Evolutionary conservation across 2,329 filamentous ascomycete species (phyloP).

Genomic region (Talaromyces sp.): DNA sequence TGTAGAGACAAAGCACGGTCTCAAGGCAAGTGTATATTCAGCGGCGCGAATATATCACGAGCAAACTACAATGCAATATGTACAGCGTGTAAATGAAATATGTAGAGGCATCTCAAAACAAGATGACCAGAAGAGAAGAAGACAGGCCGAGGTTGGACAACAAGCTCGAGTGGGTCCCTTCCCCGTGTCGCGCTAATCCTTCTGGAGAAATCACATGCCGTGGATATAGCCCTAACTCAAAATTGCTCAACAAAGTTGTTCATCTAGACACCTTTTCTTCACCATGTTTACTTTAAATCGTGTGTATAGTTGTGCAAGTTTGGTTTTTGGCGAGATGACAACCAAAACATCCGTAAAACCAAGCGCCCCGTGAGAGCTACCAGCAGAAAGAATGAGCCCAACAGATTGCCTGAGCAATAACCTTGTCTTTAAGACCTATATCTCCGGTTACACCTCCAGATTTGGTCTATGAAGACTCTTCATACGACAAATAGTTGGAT

Average conservation of each 20-base stretch:
- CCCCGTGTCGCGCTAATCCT: slow-evolving; percentile 7
- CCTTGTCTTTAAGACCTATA: not conserved
- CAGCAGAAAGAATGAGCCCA: too few relatives aligned
- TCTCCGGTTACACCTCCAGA: not conserved
- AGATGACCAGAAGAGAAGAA: not conserved
- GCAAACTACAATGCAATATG: not conserved
- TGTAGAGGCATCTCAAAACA: not conserved
- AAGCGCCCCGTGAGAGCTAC: too few relatives aligned
- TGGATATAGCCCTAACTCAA: not conserved
- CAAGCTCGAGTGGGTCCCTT: slow-evolving; percentile 14
- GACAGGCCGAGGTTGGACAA: slow-evolving; percentile 7
- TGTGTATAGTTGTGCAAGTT: too few relatives aligned
- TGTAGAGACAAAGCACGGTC: not conserved
- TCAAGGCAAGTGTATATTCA: not conserved
- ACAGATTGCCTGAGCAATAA: not conserved
- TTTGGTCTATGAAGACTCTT: not conserved
- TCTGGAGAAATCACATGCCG: slow-evolving; percentile 3
- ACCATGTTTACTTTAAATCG: too few relatives aligned
- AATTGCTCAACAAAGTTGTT: not conserved
- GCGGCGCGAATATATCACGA: not conserved
- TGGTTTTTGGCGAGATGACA: too few relatives aligned
- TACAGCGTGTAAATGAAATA: not conserved
- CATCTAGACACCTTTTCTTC: not conserved
- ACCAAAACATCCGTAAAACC: too few relatives aligned
- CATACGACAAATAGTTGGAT: not conserved